A percentile compares a stretch with the other conserved stretches of the same genome.
Conservation (phyloP, 1,284 basidiomycete species). For the Apiotrichum montevideense region DNA sequence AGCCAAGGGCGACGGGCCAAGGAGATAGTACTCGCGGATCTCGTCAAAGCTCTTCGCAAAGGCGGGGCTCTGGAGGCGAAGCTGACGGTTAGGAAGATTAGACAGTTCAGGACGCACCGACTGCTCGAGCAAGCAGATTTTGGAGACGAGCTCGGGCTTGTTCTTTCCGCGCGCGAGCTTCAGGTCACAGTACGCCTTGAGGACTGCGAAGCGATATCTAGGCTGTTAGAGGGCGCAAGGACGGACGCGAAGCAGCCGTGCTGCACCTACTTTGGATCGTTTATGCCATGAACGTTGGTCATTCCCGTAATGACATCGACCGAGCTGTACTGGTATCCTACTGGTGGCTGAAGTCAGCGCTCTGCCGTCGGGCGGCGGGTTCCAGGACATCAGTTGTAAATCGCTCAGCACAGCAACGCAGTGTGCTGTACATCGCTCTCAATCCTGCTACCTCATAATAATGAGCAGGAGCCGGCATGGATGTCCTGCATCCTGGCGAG, state of each 20-base stretch:
- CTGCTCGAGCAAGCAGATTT: conserved; percentile 30
- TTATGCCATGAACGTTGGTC: conserved; percentile 13
- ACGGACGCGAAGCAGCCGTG: too few relatives aligned
- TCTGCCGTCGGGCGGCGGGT: too few relatives aligned
- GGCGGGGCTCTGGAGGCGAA: background rate
- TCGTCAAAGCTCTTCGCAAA: conserved; percentile 5
- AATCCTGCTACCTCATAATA: conserved; percentile 10
- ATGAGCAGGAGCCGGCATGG: too few relatives aligned
- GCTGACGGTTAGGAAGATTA: background rate
- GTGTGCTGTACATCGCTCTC: too few relatives aligned
- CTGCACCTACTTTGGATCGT: too few relatives aligned
- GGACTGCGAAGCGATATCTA: conserved; percentile 24
- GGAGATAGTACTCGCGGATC: conserved; percentile 7
- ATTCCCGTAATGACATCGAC: conserved; percentile 9
- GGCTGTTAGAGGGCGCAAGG: too few relatives aligned
- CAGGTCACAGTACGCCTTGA: conserved; percentile 29
- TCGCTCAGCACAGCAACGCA: too few relatives aligned
- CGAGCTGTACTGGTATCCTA: too few relatives aligned
- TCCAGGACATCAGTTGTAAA: too few relatives aligned
- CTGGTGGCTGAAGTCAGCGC: too few relatives aligned
- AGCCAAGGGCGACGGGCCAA: background rate
- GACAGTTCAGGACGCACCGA: conserved; percentile 17
- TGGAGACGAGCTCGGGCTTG: conserved; percentile 23
- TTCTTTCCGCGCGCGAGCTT: conserved; percentile 27
- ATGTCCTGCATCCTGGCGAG: too few relatives aligned